A percentile compares a stretch with the other conserved stretches of the same genome.
Conservation (phyloP, 257 asterid genomes). For the Penstemon barbatus region DNA sequence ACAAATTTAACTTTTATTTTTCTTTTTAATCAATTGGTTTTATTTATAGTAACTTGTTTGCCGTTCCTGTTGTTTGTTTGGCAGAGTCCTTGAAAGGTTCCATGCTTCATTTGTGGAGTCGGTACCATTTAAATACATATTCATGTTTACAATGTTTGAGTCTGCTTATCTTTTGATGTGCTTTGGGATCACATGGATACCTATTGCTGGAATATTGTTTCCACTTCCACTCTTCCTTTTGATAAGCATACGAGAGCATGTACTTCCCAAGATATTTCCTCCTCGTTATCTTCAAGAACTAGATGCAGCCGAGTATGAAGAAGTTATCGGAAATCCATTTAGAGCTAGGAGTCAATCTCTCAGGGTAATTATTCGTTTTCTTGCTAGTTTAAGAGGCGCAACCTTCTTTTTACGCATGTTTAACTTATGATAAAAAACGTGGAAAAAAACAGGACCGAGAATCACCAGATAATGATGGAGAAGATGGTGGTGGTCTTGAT, state of each 20-base stretch:
- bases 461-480: constrained; percentile 31
- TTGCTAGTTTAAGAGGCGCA: neutral
- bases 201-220: constrained; percentile 81
- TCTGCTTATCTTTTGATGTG: constrained; percentile 58
- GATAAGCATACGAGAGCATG: constrained; percentile 66
- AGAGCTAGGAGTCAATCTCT: constrained; percentile 41
- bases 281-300: constrained; percentile 58
- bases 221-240: constrained; percentile 82
- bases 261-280: constrained; percentile 74
- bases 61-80: constrained; percentile 6
- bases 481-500: constrained; percentile 37
- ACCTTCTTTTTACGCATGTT: too few species aligned
- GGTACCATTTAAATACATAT: constrained; percentile 82
- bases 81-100: constrained; percentile 67
- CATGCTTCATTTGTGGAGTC: constrained; percentile 83
- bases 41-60: neutral
- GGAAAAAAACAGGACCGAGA: constrained; percentile 48
- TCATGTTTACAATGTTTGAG: constrained; percentile 67
- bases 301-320: constrained; percentile 88
- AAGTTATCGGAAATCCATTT: constrained; percentile 55
- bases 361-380: constrained; percentile 38
- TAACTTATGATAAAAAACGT: too few species aligned
- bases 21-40: neutral
- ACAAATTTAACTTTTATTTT: neutral
- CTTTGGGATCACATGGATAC: constrained; percentile 94